Evolutionary conservation across 805 yeast genomes (phyloP), one percentile per base, ranked within the genome.

Genomic region (Jamesozyma rosinii): DNA sequence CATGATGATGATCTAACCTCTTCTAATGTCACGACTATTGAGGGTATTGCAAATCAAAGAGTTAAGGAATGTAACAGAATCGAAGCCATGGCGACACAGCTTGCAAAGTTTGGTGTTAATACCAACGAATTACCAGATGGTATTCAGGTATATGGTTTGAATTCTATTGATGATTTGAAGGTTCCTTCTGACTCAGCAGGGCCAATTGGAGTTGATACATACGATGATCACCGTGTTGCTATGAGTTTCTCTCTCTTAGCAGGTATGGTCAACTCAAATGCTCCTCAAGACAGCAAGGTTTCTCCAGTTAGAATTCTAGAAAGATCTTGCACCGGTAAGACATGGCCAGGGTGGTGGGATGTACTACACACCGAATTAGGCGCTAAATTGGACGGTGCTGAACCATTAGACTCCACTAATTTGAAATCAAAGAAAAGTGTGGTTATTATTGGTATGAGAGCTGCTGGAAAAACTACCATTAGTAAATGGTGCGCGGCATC

Each of bases 331-430:
- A 94, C 96, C 1, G 94, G 90, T 44, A 92, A 92, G 68, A 92
- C 98, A 0, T 92, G 98, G 98, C 98, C 98, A 18, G 97, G 97
- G 32, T 92, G 98, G 98, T 92, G 98, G 98, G 98, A 92, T 65
- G 75, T 80, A 30, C 69, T 92, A 49, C 88, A 80, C 59, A 74
- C 83, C 40, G 66, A 72, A 38, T 76, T 92, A 54, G 74, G 78
- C 18, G 82, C 76, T 21, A 55, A 64, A 10, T 63, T 92, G 31
- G 83, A 79, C 54, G 98, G 98, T 21, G 71, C 70, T 53, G 94
- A 84, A 57, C 72, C 75, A 5, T 40, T 41, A 21, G 41, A 44
- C n/a, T 37, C 27, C 6, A 35, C 41, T 20, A 39, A 40, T 14
- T 15, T 42, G 15, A 41, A 41, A 4, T 40, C 48, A 45, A 44